Conservation (phyloP, 257 asterid species). For the Solanum virginianum region DNA sequence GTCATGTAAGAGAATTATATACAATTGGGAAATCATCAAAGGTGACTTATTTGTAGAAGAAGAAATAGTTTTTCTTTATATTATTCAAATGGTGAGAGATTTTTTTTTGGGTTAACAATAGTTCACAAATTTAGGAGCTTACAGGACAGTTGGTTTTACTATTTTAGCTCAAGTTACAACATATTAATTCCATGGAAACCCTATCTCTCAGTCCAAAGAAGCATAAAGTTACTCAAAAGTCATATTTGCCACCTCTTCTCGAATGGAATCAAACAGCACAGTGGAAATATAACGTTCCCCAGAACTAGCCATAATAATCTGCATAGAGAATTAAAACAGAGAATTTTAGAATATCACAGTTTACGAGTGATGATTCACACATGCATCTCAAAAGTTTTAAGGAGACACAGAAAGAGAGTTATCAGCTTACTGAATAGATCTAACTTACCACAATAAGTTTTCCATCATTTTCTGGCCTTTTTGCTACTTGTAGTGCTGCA, state of each 20-base stretch:
- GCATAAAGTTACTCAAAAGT: neutral
- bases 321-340: neutral
- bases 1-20: neutral
- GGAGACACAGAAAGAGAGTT: neutral
- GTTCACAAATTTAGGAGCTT: neutral
- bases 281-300: slow-evolving; percentile 55
- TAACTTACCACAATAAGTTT: slow-evolving; percentile 42
- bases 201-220: neutral
- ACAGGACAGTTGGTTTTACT: neutral
- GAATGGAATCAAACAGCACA: slow-evolving; percentile 31
- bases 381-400: neutral
- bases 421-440: neutral
- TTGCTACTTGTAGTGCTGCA: slow-evolving; percentile 36
- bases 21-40: neutral
- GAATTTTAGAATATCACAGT: neutral
- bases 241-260: slow-evolving; percentile 33
- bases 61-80: neutral
- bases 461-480: slow-evolving; percentile 39
- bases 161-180: neutral
- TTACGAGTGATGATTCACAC: neutral
- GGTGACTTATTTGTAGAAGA: neutral
- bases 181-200: neutral
- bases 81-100: neutral
- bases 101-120: neutral
- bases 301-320: slow-evolving; percentile 30